Evolutionary conservation across 1,284 basidiomycete species (phyloP).

Genomic region (Leccinum insolens): DNA sequence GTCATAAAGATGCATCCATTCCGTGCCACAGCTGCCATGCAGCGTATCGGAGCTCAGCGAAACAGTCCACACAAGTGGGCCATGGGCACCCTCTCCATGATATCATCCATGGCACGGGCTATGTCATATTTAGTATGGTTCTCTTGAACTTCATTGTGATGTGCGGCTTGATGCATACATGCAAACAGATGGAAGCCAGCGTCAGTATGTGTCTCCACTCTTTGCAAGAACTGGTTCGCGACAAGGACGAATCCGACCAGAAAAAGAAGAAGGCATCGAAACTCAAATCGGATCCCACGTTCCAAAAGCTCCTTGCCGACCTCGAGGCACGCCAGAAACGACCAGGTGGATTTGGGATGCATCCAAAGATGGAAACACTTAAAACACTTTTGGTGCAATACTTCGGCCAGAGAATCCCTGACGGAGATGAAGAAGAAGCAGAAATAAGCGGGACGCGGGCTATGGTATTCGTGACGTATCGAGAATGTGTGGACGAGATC

Average conservation of each 20-base stretch:
- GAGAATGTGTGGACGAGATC: constrained; percentile 91
- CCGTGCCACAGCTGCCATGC: constrained; percentile 42
- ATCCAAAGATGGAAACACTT: constrained; percentile 94
- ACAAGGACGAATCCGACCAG: constrained; percentile 40
- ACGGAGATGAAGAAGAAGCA: constrained; percentile 38
- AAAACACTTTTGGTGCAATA: constrained; percentile 78
- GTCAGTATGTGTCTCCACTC: constrained; percentile 75
- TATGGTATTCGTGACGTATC: constrained; percentile 96
- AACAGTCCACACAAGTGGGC: constrained; percentile 46
- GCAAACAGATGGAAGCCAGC: constrained; percentile 76
- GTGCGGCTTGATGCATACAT: background rate
- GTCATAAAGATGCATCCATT: constrained; percentile 41
- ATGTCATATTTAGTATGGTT: constrained; percentile 79
- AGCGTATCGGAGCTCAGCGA: constrained; percentile 56
- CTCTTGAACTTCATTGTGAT: constrained; percentile 4
- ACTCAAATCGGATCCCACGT: constrained; percentile 58
- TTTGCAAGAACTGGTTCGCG: constrained; percentile 48
- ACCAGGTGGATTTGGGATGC: constrained; percentile 57
- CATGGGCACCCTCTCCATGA: constrained; percentile 43
- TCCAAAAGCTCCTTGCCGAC: constrained; percentile 64
- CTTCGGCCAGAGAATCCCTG: constrained; percentile 66
- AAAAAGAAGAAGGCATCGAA: constrained; percentile 44
- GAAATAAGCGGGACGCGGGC: constrained; percentile 61
- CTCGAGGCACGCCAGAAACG: constrained; percentile 57
- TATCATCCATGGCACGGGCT: constrained; percentile 66